Conservation (phyloP, 2,329 filamentous ascomycete genomes). For the Aspergillus udagawae region DNA sequence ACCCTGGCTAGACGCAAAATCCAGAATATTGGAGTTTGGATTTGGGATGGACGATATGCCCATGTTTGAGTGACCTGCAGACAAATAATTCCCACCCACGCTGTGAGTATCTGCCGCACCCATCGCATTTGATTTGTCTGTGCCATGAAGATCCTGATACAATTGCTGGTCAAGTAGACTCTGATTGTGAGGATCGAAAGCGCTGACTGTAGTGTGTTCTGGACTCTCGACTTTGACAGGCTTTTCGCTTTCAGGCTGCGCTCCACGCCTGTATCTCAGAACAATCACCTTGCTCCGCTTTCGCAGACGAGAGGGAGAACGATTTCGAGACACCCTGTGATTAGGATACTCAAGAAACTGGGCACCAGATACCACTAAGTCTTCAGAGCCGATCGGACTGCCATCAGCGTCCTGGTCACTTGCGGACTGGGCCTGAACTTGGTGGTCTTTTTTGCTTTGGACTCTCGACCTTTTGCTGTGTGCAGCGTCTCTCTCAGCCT, state of each 20-base stretch:
- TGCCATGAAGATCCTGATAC: background rate
- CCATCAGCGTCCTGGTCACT: slow-evolving; percentile 4
- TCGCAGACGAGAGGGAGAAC: background rate
- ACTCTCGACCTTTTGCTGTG: background rate
- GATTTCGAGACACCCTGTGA: slow-evolving; percentile 1
- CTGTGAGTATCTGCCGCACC: background rate
- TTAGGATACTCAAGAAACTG: slow-evolving; percentile 15
- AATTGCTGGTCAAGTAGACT: background rate
- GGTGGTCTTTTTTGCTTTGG: background rate
- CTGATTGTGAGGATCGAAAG: background rate
- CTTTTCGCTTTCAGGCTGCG: background rate
- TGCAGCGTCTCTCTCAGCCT: background rate
- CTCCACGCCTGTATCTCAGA: slow-evolving; percentile 7
- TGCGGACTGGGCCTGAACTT: slow-evolving; percentile 8
- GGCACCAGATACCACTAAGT: slow-evolving; percentile 14
- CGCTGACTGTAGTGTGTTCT: background rate
- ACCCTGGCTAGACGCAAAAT: background rate
- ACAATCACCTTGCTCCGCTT: slow-evolving; percentile 10
- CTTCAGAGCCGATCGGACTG: slow-evolving; percentile 2
- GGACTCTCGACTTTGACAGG: background rate
- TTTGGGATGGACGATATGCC: background rate
- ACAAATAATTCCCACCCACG: background rate
- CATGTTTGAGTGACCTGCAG: background rate
- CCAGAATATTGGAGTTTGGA: background rate
- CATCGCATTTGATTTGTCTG: background rate